Evolutionary conservation across 495 filamentous ascomycete genomes (phyloP).

Genomic region (Pseudoneurospora amorphoporcata): DNA sequence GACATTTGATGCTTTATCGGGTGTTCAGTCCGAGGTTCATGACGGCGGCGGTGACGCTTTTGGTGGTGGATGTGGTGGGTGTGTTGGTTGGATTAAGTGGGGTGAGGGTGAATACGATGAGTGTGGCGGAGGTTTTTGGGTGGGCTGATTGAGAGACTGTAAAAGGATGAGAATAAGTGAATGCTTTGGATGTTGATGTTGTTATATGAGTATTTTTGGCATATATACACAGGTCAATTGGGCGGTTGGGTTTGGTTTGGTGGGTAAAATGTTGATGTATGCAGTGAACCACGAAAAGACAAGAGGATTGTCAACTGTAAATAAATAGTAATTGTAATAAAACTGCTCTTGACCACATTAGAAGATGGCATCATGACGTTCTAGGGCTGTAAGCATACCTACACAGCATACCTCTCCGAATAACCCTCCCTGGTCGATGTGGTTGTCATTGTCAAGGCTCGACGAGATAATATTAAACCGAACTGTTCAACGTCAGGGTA

Average conservation of each 20-base stretch:
- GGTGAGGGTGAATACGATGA: conserved; percentile 59
- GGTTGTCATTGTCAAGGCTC: too few species aligned
- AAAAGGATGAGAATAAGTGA: neutral
- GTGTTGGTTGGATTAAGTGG: conserved; percentile 59
- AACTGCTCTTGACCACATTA: too few species aligned
- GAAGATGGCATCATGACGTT: too few species aligned
- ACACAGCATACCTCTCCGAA: too few species aligned
- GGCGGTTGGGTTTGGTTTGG: neutral
- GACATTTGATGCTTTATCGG: conserved; percentile 96
- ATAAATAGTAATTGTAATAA: neutral
- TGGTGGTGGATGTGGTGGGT: conserved; percentile 67
- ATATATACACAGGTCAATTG: neutral
- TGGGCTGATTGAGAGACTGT: conserved; percentile 38
- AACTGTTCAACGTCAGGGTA: too few species aligned
- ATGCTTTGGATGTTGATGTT: neutral
- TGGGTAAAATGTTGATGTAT: neutral
- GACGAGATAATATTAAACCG: too few species aligned
- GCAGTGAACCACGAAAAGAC: neutral
- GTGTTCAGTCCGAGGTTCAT: conserved; percentile 89
- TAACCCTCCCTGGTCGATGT: too few species aligned
- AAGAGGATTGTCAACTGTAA: neutral
- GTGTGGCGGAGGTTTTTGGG: conserved; percentile 84
- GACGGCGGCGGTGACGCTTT: conserved; percentile 61
- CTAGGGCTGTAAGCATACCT: too few species aligned
- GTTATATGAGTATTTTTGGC: neutral